phyloP scores from a whole-genome alignment of 169 alveolate genomes.

The Cryptosporidium parvum region DNA sequence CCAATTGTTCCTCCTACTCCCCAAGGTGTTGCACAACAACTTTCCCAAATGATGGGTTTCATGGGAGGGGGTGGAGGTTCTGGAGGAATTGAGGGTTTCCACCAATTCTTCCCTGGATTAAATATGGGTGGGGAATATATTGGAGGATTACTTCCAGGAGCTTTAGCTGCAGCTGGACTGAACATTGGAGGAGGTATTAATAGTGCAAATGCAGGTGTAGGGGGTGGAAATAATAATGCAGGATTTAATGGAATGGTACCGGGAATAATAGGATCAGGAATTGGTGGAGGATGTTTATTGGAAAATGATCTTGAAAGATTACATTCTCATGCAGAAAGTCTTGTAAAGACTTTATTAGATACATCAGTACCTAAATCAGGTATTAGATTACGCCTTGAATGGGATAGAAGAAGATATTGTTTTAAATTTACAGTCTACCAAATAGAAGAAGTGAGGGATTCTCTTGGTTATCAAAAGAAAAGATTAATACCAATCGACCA shows the following conservation, averaged over 20 bases:
- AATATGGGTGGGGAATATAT: slow-evolving; percentile 16
- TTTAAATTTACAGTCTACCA: slow-evolving; percentile 73
- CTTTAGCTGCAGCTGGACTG: slow-evolving; percentile 6
- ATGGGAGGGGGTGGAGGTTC: slow-evolving; percentile 1
- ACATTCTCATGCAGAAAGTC: slow-evolving; percentile 71
- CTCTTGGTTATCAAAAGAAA: slow-evolving; percentile 65
- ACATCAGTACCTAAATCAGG: slow-evolving; percentile 75
- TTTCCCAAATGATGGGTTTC: slow-evolving; percentile 13
- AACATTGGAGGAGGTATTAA: background rate
- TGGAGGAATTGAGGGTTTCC: slow-evolving; percentile 14
- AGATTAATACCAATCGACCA: slow-evolving; percentile 70
- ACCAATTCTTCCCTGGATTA: slow-evolving; percentile 3
- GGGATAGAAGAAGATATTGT: slow-evolving; percentile 74
- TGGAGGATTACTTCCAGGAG: background rate
- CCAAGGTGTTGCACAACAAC: slow-evolving; percentile 36
- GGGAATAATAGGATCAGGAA: slow-evolving; percentile 11
- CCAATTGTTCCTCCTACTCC: background rate
- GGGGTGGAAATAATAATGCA: background rate
- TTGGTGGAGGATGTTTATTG: background rate
- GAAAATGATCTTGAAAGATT: slow-evolving; percentile 62
- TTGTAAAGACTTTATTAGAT: slow-evolving; percentile 65
- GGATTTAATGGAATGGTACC: background rate
- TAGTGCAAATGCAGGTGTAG: background rate
- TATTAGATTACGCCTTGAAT: slow-evolving; percentile 59
- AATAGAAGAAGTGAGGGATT: slow-evolving; percentile 61